These are phyloP conservation scores for Cyclaneusma minus DNA, from an alignment of 2,329 filamentous ascomycete species.

Conservation along the genomic window DNA sequence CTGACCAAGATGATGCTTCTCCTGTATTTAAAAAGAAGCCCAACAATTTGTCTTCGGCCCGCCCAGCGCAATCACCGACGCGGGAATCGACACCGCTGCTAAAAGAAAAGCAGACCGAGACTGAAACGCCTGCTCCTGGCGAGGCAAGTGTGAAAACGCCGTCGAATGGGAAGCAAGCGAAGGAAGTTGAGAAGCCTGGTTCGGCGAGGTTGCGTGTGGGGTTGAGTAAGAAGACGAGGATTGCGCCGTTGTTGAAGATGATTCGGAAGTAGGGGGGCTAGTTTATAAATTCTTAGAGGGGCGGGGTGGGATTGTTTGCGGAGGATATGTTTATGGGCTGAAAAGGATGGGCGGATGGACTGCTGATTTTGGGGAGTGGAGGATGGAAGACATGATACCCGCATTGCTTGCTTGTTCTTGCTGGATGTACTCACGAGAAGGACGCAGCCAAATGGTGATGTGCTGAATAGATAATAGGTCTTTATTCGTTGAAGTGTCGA, in stretches of 20 bases:
- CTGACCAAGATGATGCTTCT: too few species aligned
- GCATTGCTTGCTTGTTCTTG: neutral
- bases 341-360: neutral
- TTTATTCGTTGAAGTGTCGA: too few species aligned
- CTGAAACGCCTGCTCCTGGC: too few species aligned
- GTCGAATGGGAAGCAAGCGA: slow-evolving; percentile 3
- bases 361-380: too few species aligned
- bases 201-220: slow-evolving; percentile 30
- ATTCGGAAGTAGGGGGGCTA: slow-evolving; percentile 23
- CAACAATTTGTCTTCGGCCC: neutral
- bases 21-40: neutral
- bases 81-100: too few species aligned
- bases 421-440: neutral
- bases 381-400: too few species aligned
- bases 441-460: too few species aligned
- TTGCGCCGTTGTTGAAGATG: slow-evolving; percentile 28
- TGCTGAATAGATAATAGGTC: too few species aligned
- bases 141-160: too few species aligned
- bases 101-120: too few species aligned
- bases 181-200: slow-evolving; percentile 10
- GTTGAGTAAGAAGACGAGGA: slow-evolving; percentile 29
- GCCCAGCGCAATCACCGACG: slow-evolving; percentile 1
- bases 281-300: neutral
- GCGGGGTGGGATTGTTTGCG: neutral
- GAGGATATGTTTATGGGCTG: neutral